Percentiles rank a stretch among this genome's conserved stretches.
Conservation (phyloP, 805 yeast genomes). For the Lipomyces chichibuensis region DNA sequence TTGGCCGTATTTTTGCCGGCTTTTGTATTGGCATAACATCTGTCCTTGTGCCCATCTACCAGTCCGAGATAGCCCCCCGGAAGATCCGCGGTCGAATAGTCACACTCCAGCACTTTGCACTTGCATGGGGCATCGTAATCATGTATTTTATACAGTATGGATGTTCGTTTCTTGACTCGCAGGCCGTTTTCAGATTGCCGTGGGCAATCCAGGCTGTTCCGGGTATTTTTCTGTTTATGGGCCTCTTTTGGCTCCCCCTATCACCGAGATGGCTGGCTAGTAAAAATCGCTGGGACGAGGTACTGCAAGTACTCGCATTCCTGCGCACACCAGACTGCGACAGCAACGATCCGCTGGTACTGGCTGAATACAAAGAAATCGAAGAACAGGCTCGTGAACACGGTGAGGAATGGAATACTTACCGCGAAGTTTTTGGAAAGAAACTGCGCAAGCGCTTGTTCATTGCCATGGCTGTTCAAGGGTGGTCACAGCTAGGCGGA, state of each 20-base stretch:
- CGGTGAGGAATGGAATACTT: slow-evolving; percentile 46
- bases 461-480: slow-evolving; percentile 91
- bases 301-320: slow-evolving; percentile 78
- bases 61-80: slow-evolving; percentile 83
- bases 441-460: slow-evolving; percentile 79
- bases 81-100: slow-evolving; percentile 82
- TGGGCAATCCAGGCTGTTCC: slow-evolving; percentile 63
- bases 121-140: not conserved
- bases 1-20: slow-evolving; percentile 78
- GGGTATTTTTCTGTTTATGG: slow-evolving; percentile 66
- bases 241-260: slow-evolving; percentile 79
- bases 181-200: slow-evolving; percentile 55
- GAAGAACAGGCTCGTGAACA: slow-evolving; percentile 78
- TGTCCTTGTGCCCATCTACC: slow-evolving; percentile 83
- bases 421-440: not conserved
- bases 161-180: slow-evolving; percentile 70
- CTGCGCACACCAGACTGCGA: slow-evolving; percentile 82
- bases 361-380: slow-evolving; percentile 72
- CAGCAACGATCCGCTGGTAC: slow-evolving; percentile 67
- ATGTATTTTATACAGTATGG: slow-evolving; percentile 2
- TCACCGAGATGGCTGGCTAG: slow-evolving; percentile 88
- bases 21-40: slow-evolving; percentile 81
- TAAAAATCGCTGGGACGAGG: slow-evolving; percentile 58
- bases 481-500: slow-evolving; percentile 93
- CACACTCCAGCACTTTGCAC: slow-evolving; percentile 84